Conservation (phyloP, 1,284 basidiomycete genomes). For the Naganishia albida region DNA sequence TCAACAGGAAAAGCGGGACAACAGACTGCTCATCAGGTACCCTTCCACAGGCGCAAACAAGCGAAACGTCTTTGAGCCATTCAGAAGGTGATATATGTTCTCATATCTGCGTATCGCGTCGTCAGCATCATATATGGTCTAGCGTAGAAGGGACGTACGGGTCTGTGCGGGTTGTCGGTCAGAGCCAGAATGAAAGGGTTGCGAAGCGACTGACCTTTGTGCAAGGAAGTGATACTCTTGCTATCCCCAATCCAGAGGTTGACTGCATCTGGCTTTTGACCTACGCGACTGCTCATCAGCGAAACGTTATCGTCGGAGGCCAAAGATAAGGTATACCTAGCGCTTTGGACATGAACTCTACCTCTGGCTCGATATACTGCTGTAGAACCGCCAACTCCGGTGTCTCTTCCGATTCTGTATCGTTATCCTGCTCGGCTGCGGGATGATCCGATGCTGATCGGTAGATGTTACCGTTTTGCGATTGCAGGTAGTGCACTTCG, state of each 20-base stretch:
- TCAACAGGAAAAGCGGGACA: conserved; percentile 16
- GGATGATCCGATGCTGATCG: conserved; percentile 37
- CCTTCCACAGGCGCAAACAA: conserved; percentile 82
- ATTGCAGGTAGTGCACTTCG: conserved; percentile 76
- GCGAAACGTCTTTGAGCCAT: conserved; percentile 80
- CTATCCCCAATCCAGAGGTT: conserved; percentile 86
- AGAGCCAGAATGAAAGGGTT: no score
- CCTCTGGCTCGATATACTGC: conserved; percentile 64
- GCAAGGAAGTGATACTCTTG: conserved; percentile 75
- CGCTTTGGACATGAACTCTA: conserved; percentile 73
- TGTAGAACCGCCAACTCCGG: conserved; percentile 68
- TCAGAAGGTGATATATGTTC: conserved; percentile 83
- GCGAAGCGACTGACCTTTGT: conserved; percentile 63
- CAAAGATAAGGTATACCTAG: conserved; percentile 61
- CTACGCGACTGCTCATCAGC: conserved; percentile 51
- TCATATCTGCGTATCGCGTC: conserved; percentile 64
- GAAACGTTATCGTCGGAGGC: conserved; percentile 4
- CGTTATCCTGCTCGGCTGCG: conserved; percentile 46
- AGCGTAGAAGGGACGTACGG: not conserved
- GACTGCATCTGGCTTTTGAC: conserved; percentile 73
- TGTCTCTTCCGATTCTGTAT: conserved; percentile 44
- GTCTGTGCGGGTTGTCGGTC: no score
- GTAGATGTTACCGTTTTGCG: conserved; percentile 85
- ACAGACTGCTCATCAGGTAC: conserved; percentile 73
- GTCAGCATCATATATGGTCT: not conserved